Conservation (phyloP, 2,329 filamentous ascomycete species). For the Ophiostoma novo-ulmi region DNA sequence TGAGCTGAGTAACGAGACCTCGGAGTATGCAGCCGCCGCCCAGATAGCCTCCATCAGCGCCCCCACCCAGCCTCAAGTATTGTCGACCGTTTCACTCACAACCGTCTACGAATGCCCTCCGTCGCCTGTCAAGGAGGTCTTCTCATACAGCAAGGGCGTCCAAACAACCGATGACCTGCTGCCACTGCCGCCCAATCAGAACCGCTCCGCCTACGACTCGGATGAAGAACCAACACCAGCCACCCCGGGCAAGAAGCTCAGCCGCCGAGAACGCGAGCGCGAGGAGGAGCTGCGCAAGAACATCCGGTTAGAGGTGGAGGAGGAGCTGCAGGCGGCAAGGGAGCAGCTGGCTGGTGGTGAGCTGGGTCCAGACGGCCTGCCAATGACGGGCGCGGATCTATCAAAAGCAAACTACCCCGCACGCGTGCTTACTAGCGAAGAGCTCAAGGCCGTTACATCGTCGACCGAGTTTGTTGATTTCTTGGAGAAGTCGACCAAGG, state of each 20-base stretch:
- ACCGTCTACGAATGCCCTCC: constrained; percentile 78
- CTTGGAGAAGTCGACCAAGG: constrained; percentile 90
- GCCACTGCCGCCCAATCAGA: constrained; percentile 47
- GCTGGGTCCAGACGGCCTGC: neutral
- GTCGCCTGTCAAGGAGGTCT: constrained; percentile 72
- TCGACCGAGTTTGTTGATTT: constrained; percentile 95
- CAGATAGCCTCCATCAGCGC: neutral
- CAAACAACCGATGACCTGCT: constrained; percentile 79
- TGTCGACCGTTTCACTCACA: constrained; percentile 67
- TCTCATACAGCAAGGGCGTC: constrained; percentile 95
- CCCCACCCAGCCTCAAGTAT: constrained; percentile 50
- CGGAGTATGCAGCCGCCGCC: constrained; percentile 50
- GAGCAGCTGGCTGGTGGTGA: constrained; percentile 41
- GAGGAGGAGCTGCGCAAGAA: constrained; percentile 87
- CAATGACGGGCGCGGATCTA: constrained; percentile 39
- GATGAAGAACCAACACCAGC: constrained; percentile 57
- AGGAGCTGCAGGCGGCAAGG: constrained; percentile 73
- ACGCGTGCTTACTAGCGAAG: constrained; percentile 74
- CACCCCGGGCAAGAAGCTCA: constrained; percentile 66
- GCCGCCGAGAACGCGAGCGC: constrained; percentile 70
- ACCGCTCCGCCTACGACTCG: constrained; percentile 53
- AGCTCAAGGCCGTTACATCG: constrained; percentile 81
- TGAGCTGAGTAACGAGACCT: constrained; percentile 71
- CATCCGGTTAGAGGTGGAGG: constrained; percentile 83
- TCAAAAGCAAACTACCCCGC: constrained; percentile 62